Evolutionary conservation across 2,329 filamentous ascomycete genomes (phyloP), one percentile per base, ranked within the genome.

Genomic region (Fusarium torreyae): DNA sequence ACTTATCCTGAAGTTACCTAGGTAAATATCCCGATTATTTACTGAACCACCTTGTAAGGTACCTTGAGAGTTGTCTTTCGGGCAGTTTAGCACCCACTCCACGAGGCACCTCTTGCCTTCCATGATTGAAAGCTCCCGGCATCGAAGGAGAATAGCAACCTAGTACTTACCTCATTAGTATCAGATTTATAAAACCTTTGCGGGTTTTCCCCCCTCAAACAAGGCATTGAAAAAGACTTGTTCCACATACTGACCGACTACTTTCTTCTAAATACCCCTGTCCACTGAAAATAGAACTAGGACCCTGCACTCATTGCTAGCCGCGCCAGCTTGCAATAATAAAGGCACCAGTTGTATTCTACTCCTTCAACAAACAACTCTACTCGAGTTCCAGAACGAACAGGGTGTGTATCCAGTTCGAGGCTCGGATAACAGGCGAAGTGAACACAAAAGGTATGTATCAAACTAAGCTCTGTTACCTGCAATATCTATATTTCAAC

Each of bases 281-380:
- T 45, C 55, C 42, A 36, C 36, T 49, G 40, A 40, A 60, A 51
- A 51, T 38, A 59, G 50, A 65, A 44, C 63, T 58, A 43, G 48
- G 40, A 51, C 62, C 62, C 57, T 66, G 63, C 59, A 48, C 55
- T 51, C 38, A 48, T 15, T 51, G 33, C 45, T 53, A 61, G 42
- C 55, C 51, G 39, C 48, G 48, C 49, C 57, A 55, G 44, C 40
- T 49, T 39, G 50, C 42, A 66, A 40, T 40, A 49, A 57, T 49
- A 56, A 46, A 34, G 26, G 22, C 38, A 26, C 31, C 36, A 52
- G 31, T 46, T 52, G 39, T n/a, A 52, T 26, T 40, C 48, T 45
- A 36, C 31, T 50, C 53, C 51, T 46, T 10, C 28, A 31, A 26
- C 57, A 54, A 40, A 55, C 50, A 48, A 48, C 57, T 42, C 48